Conservation (phyloP, 75 land plant genomes). For the Larix kaempferi region DNA sequence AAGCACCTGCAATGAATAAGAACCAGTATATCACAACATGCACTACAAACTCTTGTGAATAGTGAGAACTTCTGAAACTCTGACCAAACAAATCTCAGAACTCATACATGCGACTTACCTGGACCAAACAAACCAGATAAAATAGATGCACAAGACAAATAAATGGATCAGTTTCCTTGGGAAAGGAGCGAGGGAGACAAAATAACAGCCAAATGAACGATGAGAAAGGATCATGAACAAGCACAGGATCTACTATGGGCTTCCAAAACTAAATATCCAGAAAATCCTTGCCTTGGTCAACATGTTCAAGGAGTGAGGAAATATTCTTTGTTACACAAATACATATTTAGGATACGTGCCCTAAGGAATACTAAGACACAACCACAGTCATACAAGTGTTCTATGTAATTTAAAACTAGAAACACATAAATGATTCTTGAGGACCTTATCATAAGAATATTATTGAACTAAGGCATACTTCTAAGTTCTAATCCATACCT, state of each 20-base stretch:
- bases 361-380: too few species aligned
- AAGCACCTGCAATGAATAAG: constrained; percentile 20
- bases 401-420: too few species aligned
- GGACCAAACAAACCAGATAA: constrained; percentile 73
- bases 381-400: too few species aligned
- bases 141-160: constrained; percentile 80
- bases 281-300: constrained; percentile 37
- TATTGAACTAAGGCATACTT: background rate
- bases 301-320: constrained; percentile 31
- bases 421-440: too few species aligned
- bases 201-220: constrained; percentile 89
- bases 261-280: constrained; percentile 78
- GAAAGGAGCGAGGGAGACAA: constrained; percentile 75
- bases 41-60: background rate
- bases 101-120: constrained; percentile 45
- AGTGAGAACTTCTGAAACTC: background rate
- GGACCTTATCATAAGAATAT: too few species aligned
- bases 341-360: background rate
- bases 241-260: constrained; percentile 74
- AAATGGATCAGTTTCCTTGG: constrained; percentile 44
- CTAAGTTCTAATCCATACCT: constrained; percentile 25
- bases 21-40: background rate
- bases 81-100: background rate
- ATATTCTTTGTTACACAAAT: constrained; percentile 35
- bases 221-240: constrained; percentile 88